Evolutionary conservation across 225 moss, liverwort and hornwort genomes (phyloP).

Genomic region (Sphagnum tenellum): DNA sequence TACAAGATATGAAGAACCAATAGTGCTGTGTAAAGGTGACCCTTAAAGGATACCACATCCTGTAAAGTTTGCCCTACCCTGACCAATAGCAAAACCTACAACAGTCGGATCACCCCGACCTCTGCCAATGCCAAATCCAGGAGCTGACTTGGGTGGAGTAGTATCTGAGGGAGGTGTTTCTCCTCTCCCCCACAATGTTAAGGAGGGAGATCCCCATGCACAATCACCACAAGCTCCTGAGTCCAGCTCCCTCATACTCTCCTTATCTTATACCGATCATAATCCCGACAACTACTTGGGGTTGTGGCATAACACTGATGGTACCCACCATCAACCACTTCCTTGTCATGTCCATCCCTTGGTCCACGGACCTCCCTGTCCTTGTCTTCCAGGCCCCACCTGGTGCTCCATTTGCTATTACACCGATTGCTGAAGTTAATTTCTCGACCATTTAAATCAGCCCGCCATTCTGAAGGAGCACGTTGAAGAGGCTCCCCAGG

Average conservation of each 20-base stretch:
- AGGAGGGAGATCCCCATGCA: conserved; percentile 58
- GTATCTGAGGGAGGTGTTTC: conserved; percentile 60
- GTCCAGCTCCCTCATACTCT: conserved; percentile 2
- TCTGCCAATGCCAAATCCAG: conserved; percentile 84
- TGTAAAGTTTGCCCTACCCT: conserved; percentile 79
- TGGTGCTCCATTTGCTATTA: conserved; percentile 58
- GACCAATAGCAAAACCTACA: conserved; percentile 84
- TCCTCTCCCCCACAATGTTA: conserved; percentile 64
- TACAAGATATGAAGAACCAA: conserved; percentile 59
- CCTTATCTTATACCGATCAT: conserved; percentile 29
- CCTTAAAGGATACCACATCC: conserved; percentile 81
- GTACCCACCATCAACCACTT: conserved; percentile 36
- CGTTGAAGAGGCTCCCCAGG: conserved; percentile 34
- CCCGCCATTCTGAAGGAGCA: conserved; percentile 40
- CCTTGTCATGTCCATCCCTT: conserved; percentile 46
- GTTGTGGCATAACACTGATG: conserved; percentile 26
- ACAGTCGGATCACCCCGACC: conserved; percentile 83
- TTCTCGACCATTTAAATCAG: conserved; percentile 43
- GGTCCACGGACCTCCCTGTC: conserved; percentile 53
- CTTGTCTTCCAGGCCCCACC: conserved; percentile 66
- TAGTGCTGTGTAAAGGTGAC: conserved; percentile 45
- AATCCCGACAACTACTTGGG: conserved; percentile 28
- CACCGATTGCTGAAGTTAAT: conserved; percentile 54
- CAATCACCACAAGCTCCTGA: conserved; percentile 33
- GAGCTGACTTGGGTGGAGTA: conserved; percentile 62